Conservation (phyloP, 2,329 filamentous ascomycete genomes). For the Diaporthe amygdali region DNA sequence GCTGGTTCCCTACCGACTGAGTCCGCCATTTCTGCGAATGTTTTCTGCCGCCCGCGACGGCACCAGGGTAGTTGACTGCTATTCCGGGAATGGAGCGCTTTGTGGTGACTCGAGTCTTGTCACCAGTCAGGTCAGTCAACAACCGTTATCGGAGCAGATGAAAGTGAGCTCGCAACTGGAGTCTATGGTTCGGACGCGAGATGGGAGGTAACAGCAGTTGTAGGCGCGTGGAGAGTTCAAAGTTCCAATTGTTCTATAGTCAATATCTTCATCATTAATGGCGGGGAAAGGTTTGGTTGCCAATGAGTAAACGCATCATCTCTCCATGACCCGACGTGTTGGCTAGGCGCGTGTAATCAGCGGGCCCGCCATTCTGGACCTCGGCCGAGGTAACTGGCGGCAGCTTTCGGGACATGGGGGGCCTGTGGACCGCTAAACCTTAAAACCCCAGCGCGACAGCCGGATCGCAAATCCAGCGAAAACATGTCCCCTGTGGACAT, state of each 20-base stretch:
- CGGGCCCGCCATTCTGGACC: slow-evolving; percentile 12
- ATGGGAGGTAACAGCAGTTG: background rate
- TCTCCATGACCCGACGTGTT: slow-evolving; percentile 14
- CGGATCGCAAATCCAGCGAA: background rate
- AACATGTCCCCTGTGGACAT: background rate
- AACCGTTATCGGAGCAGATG: slow-evolving; percentile 6
- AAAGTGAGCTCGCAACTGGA: background rate
- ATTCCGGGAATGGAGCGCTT: background rate
- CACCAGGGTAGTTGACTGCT: slow-evolving; percentile 19
- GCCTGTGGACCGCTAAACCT: slow-evolving; percentile 5
- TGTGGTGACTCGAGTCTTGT: background rate
- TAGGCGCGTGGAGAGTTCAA: background rate
- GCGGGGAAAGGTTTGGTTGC: slow-evolving; percentile 2
- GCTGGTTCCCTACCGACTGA: slow-evolving; percentile 51
- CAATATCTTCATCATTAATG: background rate
- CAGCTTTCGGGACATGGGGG: slow-evolving; percentile 2
- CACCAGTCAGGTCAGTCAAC: background rate
- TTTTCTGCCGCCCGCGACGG: slow-evolving; percentile 10
- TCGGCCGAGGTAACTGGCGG: slow-evolving; percentile 16
- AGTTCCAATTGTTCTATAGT: background rate
- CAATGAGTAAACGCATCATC: slow-evolving; percentile 1
- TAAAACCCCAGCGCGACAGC: slow-evolving; percentile 1
- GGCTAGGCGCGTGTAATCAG: slow-evolving; percentile 20
- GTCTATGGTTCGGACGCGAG: background rate
- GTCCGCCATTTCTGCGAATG: slow-evolving; percentile 49